A percentile compares a stretch with the other conserved stretches of the same genome.
phyloP scores from a whole-genome alignment of 352 stramenopile species.

The Phytopythium vexans region DNA sequence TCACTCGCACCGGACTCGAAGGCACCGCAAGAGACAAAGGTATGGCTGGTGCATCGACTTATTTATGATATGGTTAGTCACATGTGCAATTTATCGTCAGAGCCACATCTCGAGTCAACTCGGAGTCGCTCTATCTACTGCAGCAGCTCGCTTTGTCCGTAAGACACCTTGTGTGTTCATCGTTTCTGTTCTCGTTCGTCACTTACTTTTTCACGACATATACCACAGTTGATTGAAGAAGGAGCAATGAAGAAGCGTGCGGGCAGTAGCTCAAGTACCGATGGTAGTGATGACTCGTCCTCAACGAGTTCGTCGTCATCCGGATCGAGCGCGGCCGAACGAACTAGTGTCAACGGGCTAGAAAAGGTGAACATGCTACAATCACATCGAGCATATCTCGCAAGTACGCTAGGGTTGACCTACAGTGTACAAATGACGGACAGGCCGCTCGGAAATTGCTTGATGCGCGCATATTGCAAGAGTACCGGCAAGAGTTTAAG shows the following conservation, averaged over 20 bases:
- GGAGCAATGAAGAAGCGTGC: conserved; percentile 26
- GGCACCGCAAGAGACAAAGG: conserved; percentile 4
- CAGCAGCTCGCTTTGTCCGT: conserved; percentile 70
- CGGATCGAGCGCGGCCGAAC: too few relatives aligned
- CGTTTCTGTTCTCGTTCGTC: background rate
- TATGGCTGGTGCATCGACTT: background rate
- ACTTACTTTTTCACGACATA: background rate
- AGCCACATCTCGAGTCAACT: conserved; percentile 12
- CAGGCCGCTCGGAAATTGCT: conserved; percentile 37
- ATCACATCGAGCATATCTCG: too few relatives aligned
- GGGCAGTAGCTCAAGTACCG: conserved; percentile 24
- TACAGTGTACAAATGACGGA: background rate
- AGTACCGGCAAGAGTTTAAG: conserved; percentile 32
- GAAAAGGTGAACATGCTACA: too few relatives aligned
- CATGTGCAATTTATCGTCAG: background rate
- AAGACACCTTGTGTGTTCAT: background rate
- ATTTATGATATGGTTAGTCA: background rate
- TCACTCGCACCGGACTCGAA: background rate
- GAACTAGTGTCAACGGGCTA: too few relatives aligned
- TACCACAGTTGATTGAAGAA: conserved; percentile 57
- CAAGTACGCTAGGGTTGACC: background rate
- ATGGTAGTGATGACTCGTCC: conserved; percentile 11
- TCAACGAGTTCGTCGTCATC: conserved; percentile 1
- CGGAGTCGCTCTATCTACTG: conserved; percentile 51
- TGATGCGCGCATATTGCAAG: conserved; percentile 28